Base-by-base conservation (phyloP, 2,329 filamentous ascomycete species). In the Botrytis squamosa region DNA sequence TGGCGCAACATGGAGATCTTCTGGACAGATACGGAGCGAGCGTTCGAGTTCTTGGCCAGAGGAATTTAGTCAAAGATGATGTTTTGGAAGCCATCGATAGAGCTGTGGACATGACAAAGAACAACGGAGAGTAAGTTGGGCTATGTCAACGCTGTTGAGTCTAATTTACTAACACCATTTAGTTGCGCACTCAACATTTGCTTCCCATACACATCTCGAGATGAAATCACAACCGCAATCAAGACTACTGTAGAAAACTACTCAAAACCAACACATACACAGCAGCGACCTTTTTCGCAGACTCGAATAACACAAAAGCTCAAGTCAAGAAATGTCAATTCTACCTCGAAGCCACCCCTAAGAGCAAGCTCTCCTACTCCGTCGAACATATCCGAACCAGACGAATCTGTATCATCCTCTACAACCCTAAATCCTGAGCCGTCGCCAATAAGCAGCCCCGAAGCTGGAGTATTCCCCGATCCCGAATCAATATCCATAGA, bases 171-270 rank as follows among this genome's bases (percentile, higher is more conserved):
- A 49, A 72, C 40, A 49, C 38, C 57, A 4, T 22, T 29, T 76
- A 88, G 86, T 74, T 89, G 90, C 60, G 87, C 92, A 44, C 85
- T 99, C 70, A 99, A 99, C 81, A 94, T 99, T 76, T 99, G 96
- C 85, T 98, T 98, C 80, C 96, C 96, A 0, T 99, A 99, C 81
- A 98, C 96, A 0, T 97, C 95, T 7, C 89, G 96, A 76, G 94
- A 97, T 80, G 96, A 99, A 82, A 98, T 99, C 77, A 97, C 95
- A 0, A 90, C 92, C 4, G 93, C 95, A 9, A 93, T 99, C 77
- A 91, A 93, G 76, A 90, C 91, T 60, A 98, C 95, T 0, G 95
- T 99, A 14, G 87, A 92, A 74, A 93, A 97, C 74, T 98, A 94
- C 82, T 93, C 92, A 74, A 90, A 88, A 70, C 92, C 94, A 8